Base-by-base conservation (phyloP, 176 grass and related monocot genomes). In the Musa acuminata region DNA sequence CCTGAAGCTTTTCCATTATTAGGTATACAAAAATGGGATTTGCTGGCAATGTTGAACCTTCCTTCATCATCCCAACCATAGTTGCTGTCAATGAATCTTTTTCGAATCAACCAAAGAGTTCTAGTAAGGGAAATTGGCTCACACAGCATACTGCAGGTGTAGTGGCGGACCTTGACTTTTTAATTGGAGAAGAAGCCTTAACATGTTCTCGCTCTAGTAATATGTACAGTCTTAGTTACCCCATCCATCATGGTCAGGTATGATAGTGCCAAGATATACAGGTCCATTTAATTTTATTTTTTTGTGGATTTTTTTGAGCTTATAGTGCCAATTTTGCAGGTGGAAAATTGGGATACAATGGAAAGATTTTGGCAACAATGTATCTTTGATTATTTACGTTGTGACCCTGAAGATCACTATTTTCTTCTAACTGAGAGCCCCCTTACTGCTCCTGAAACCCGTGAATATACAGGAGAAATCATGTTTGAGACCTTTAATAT, bases 11-110 rank as follows among this genome's bases (percentile, higher is more conserved):
- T 75, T 60, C 1, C 51, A 3, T 26, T 20, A 52, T 81, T 78
- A 99, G 95, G 80, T 99, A 94, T 78, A 94, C 95, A 52, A 99
- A 99, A 84, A 99, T 99, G 90, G 95, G 95, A 22, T 99, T 94
- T 86, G 86, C 95, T 11, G 95, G 95, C 72, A 99, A 99, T 84
- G 95, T 99, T 72, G 95, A 99, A 80, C 95, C 95, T 12, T 91
- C 88, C 80, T 99, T 99, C 79, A 91, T 99, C 69, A 94, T 88
- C 68, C 95, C 95, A 49, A 99, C 95, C 16, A 91, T 87, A 72
- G 95, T 99, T 75, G 95, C 95, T 51, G 84, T 91, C 65, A 99
- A 99, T 79, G 86, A 94, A 23, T 87, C 88, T 19, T 89, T 94
- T 79, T 69, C 79, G 27, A 63, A 59, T 55, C 90, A 87, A 87